These are phyloP conservation scores for Ceratocystis lukuohia DNA, from an alignment of 2,329 filamentous ascomycete genomes.

Conservation along the genomic window DNA sequence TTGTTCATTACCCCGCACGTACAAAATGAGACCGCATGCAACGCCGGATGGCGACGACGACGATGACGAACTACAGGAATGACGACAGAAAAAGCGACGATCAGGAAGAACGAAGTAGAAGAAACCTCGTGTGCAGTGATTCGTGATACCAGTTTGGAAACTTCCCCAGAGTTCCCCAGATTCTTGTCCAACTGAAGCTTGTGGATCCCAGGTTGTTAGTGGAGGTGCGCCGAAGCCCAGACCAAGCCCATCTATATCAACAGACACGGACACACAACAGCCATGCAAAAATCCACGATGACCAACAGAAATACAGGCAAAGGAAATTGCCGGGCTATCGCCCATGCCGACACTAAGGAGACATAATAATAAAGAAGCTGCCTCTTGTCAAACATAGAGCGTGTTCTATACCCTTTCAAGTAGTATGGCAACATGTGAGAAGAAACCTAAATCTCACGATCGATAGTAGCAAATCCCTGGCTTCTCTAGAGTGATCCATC, in stretches of 20 bases:
- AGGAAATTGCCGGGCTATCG: background rate
- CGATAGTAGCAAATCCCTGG: background rate
- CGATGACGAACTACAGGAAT: background rate
- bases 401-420: background rate
- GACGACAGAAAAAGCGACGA: background rate
- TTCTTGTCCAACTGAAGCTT: background rate
- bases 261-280: background rate
- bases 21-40: background rate
- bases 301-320: background rate
- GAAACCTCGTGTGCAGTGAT: background rate
- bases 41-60: background rate
- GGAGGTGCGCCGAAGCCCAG: background rate
- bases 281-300: background rate
- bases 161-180: conserved; percentile 8
- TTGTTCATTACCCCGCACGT: background rate
- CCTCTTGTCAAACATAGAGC: background rate
- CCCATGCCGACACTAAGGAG: background rate
- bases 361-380: background rate
- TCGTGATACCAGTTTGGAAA: background rate
- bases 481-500: background rate
- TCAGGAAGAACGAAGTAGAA: no score
- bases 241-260: background rate
- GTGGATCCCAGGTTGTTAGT: background rate
- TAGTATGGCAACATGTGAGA: background rate
- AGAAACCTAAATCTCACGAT: background rate